Evolutionary conservation across 2,329 filamentous ascomycete genomes (phyloP).

Genomic region (Fusarium nygamai): DNA sequence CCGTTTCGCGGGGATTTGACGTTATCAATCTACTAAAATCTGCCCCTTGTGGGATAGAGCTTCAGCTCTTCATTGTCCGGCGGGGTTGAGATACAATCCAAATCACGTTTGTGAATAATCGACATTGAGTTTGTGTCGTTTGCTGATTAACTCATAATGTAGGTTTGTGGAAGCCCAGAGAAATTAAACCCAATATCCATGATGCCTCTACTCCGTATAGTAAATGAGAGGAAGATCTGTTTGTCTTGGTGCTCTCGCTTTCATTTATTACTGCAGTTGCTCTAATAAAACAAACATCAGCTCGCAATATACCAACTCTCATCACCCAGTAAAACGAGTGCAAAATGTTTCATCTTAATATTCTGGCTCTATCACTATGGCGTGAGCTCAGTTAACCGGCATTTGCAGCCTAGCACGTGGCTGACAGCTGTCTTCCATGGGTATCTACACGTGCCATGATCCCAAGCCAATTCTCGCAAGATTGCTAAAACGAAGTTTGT

Average conservation of each 20-base stretch:
- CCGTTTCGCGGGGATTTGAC: slow-evolving; percentile 24
- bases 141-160: not conserved
- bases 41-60: not conserved
- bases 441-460: slow-evolving; percentile 20
- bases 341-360: not conserved
- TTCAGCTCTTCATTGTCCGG: not conserved
- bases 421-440: slow-evolving; percentile 27
- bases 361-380: slow-evolving; percentile 1
- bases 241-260: not conserved
- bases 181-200: not conserved
- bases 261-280: not conserved
- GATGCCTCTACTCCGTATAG: not conserved
- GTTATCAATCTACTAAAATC: slow-evolving; percentile 15
- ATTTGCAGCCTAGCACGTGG: slow-evolving; percentile 24
- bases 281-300: not conserved
- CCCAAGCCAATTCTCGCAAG: slow-evolving; percentile 15
- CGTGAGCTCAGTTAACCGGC: slow-evolving; percentile 10
- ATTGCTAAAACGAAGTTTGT: slow-evolving; percentile 9
- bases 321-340: not conserved
- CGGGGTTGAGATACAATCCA: not conserved
- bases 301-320: not conserved
- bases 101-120: not conserved
- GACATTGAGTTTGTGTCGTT: no score
- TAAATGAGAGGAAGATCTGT: not conserved
- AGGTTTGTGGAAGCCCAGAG: not conserved